Conservation (phyloP, 1,284 basidiomycete species). For the Cutaneotrichosporon mucoides region DNA sequence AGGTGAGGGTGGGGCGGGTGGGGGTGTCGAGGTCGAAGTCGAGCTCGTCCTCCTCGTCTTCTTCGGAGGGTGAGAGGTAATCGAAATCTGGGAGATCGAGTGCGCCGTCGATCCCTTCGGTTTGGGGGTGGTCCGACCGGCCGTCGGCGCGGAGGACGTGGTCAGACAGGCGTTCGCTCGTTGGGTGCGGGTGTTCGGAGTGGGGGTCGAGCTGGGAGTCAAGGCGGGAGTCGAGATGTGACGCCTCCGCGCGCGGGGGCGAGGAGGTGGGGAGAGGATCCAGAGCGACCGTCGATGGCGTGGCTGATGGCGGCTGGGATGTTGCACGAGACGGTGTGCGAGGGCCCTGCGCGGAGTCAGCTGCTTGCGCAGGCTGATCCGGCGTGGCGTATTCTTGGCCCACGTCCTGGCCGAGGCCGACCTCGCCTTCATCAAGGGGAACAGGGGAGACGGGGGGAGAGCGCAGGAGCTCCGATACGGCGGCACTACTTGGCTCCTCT, state of each 20-base stretch:
- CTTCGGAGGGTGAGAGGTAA: too few species aligned
- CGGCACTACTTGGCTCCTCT: not conserved
- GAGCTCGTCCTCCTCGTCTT: not conserved
- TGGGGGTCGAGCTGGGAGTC: not conserved
- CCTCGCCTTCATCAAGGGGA: too few species aligned
- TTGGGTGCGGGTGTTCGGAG: not conserved
- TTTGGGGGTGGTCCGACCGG: not conserved
- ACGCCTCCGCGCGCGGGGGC: not conserved
- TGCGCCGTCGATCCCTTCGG: too few species aligned
- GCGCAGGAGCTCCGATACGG: not conserved
- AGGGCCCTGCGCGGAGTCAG: not conserved
- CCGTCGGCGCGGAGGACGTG: not conserved
- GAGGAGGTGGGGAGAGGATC: not conserved
- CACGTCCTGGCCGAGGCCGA: not conserved
- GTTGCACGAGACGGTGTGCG: too few species aligned
- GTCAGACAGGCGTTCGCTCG: not conserved
- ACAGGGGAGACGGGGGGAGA: too few species aligned
- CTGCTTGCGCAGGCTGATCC: not conserved
- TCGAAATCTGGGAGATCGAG: not conserved
- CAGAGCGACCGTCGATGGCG: not conserved
- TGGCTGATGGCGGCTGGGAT: not conserved
- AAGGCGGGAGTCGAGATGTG: not conserved
- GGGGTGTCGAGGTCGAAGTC: not conserved
- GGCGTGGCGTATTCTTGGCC: not conserved
- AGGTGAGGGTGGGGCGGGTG: not conserved